phyloP scores from a whole-genome alignment of 2,329 filamentous ascomycete genomes.

The Fusarium sp. region DNA sequence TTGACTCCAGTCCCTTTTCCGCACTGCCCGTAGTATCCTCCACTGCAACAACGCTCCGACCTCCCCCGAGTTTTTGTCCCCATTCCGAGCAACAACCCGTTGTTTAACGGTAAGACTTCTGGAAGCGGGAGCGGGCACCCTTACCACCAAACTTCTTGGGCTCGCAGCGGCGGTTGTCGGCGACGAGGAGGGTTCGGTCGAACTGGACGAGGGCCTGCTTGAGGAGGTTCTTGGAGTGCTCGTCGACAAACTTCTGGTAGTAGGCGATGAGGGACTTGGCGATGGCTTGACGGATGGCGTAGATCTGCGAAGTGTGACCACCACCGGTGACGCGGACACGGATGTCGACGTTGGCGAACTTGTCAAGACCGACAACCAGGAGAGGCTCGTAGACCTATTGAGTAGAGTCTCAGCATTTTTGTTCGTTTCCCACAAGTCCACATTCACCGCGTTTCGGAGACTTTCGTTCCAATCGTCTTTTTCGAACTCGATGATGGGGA shows the following conservation, averaged over 20 bases:
- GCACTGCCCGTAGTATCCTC: constrained; percentile 45
- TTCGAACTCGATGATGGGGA: constrained; percentile 18
- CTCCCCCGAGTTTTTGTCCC: constrained; percentile 37
- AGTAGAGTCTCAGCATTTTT: constrained; percentile 35
- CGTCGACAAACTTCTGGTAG: constrained; percentile 99
- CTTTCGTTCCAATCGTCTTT: constrained; percentile 11
- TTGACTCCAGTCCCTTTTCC: constrained; percentile 53
- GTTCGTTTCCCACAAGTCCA: constrained; percentile 11
- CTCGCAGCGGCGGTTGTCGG: constrained; percentile 99
- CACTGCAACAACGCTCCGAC: constrained; percentile 36
- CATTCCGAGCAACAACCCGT: constrained; percentile 33
- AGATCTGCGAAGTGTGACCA: constrained; percentile 97
- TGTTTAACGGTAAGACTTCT: constrained; percentile 99
- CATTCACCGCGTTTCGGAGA: background rate
- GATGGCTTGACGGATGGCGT: constrained; percentile 98
- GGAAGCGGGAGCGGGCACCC: constrained; percentile 95
- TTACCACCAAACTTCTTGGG: constrained; percentile 98
- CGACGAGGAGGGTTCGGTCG: constrained; percentile 97
- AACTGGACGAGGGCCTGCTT: constrained; percentile 97
- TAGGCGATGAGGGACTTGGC: constrained; percentile 83
- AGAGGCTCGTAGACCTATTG: constrained; percentile 94
- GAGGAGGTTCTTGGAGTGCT: constrained; percentile 99
- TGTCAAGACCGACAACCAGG: constrained; percentile 96
- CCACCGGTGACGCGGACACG: constrained; percentile 95
- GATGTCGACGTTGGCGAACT: constrained; percentile 97